Percentiles rank a stretch among this genome's conserved stretches.
These are phyloP conservation scores for Penicillium sumatraense DNA, from an alignment of 2,329 filamentous ascomycete genomes.

Conservation along the genomic window DNA sequence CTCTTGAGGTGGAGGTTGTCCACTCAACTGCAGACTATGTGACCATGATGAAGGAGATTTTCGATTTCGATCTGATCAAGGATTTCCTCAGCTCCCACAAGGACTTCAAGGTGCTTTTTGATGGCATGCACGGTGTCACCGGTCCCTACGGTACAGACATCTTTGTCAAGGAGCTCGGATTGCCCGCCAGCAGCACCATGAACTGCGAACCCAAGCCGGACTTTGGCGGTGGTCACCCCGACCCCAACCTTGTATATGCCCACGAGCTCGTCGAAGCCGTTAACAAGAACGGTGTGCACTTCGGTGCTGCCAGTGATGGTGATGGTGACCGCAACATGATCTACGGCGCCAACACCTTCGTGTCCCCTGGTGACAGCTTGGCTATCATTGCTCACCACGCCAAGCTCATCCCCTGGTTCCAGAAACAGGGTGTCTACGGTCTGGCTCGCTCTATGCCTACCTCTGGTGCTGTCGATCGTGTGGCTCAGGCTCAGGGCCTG, in stretches of 20 bases:
- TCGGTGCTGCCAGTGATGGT: slow-evolving; percentile 93
- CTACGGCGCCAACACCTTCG: slow-evolving; percentile 94
- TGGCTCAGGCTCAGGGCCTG: slow-evolving; percentile 91
- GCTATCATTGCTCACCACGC: slow-evolving; percentile 98
- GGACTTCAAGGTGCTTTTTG: slow-evolving; percentile 97
- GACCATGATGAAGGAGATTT: slow-evolving; percentile 96
- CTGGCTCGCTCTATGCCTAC: slow-evolving; percentile 98
- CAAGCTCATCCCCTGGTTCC: slow-evolving; percentile 96
- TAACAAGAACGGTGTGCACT: slow-evolving; percentile 88
- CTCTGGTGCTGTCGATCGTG: slow-evolving; percentile 90
- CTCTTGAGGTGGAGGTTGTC: slow-evolving; percentile 91
- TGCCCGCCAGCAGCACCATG: slow-evolving; percentile 76
- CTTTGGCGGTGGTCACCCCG: slow-evolving; percentile 96
- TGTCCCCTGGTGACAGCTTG: slow-evolving; percentile 94
- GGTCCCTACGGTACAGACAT: slow-evolving; percentile 94
- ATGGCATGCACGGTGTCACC: slow-evolving; percentile 91
- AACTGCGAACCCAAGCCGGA: slow-evolving; percentile 92
- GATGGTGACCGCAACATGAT: slow-evolving; percentile 99
- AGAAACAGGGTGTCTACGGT: slow-evolving; percentile 94
- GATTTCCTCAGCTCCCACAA: slow-evolving; percentile 84
- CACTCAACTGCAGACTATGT: slow-evolving; percentile 93
- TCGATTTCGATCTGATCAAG: slow-evolving; percentile 96
- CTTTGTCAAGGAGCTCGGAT: slow-evolving; percentile 90
- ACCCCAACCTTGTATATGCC: slow-evolving; percentile 96
- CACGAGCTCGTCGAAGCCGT: slow-evolving; percentile 93